Conservation (phyloP, 169 alveolate genomes). For the Amoebophrya sp. region DNA sequence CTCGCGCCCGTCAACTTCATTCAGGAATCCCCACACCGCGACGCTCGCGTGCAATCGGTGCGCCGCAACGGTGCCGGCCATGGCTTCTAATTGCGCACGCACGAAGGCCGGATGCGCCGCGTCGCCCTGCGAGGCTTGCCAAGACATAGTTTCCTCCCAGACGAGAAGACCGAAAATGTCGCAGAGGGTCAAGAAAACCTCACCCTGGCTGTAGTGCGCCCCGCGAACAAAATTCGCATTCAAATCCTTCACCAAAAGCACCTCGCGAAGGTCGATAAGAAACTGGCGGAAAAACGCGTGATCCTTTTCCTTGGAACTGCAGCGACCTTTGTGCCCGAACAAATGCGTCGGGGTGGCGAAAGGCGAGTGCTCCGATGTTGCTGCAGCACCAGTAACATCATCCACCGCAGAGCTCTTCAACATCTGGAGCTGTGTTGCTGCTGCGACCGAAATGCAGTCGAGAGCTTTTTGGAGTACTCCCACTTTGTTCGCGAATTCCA, state of each 20-base stretch:
- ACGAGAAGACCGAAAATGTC: not conserved
- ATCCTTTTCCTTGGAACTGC: not conserved
- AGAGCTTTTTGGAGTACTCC: not conserved
- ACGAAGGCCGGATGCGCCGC: not conserved
- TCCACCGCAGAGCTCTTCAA: not conserved
- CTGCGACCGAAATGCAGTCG: not conserved
- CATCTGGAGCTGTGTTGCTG: not conserved
- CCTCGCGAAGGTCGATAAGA: not conserved
- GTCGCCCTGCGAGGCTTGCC: not conserved
- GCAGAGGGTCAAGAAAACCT: not conserved
- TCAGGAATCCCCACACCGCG: not conserved
- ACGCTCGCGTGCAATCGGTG: not conserved
- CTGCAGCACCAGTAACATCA: too few species aligned
- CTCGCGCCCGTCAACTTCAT: not conserved
- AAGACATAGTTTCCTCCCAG: conserved; percentile 8
- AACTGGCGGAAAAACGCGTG: not conserved
- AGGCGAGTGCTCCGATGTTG: too few species aligned
- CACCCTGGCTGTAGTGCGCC: not conserved
- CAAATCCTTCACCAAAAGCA: not conserved
- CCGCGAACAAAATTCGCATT: not conserved
- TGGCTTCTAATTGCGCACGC: not conserved
- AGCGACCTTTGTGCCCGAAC: too few species aligned
- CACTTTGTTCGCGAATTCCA: not conserved
- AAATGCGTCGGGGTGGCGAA: too few species aligned
- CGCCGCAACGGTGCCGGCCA: not conserved